Conservation (phyloP, 495 filamentous ascomycete genomes). For the Entonaema liquescens region DNA sequence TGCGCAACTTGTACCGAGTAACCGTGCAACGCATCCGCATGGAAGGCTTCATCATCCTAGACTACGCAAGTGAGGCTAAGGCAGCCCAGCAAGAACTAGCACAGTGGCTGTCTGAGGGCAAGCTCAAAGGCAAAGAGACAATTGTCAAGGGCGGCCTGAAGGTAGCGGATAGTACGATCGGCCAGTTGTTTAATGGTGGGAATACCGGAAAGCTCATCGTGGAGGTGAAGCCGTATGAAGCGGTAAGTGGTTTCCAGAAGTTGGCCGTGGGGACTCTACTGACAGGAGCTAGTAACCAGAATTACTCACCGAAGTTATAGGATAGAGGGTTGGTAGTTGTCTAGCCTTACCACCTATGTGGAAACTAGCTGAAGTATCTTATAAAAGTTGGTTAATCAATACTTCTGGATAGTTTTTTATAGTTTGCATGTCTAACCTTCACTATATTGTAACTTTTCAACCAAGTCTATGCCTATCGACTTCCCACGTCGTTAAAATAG, state of each 20-base stretch:
- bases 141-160: conserved; percentile 64
- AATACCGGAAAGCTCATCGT: conserved; percentile 61
- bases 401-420: too few relatives aligned
- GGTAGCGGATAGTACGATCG: conserved; percentile 59
- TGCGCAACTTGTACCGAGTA: conserved; percentile 46
- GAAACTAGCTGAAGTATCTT: too few relatives aligned
- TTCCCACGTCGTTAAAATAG: too few relatives aligned
- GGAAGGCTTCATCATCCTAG: conserved; percentile 70
- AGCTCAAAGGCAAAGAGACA: conserved; percentile 64
- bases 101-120: conserved; percentile 62
- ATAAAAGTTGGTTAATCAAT: too few relatives aligned
- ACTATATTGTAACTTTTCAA: too few relatives aligned
- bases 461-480: too few relatives aligned
- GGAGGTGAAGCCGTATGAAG: conserved; percentile 40
- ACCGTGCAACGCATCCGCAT: conserved; percentile 56
- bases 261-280: neutral
- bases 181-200: conserved; percentile 61
- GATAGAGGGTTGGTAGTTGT: neutral
- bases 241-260: neutral
- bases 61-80: conserved; percentile 54
- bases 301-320: neutral
- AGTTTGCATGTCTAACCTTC: too few relatives aligned
- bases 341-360: neutral
- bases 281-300: neutral
- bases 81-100: conserved; percentile 57